These are phyloP conservation scores for Orbilia ellipsospora DNA, from an alignment of 2,329 filamentous ascomycete genomes.

Conservation along the genomic window DNA sequence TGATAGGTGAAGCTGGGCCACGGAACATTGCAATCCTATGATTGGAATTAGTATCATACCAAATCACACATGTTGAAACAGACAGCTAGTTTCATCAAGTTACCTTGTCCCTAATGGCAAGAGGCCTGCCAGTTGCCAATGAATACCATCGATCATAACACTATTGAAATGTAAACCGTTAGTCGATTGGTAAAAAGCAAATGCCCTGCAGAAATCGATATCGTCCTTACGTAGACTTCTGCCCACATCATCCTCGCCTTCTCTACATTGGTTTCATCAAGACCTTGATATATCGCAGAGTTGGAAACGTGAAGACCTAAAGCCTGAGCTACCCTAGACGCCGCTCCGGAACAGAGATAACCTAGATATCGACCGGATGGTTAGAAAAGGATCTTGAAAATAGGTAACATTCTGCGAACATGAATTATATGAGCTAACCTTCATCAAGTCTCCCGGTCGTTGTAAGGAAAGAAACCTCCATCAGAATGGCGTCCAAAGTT, in stretches of 20 bases:
- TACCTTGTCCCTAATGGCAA: constrained; percentile 52
- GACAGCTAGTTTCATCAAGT: neutral
- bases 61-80: neutral
- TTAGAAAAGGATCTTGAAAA: too few relatives aligned
- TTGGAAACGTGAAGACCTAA: constrained; percentile 49
- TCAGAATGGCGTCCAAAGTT: constrained; percentile 44
- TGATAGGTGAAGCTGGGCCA: constrained; percentile 41
- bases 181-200: neutral
- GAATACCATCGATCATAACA: constrained; percentile 55
- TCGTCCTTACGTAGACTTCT: constrained; percentile 43
- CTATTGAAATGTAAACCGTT: neutral
- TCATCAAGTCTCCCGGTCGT: constrained; percentile 50
- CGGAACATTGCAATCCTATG: constrained; percentile 49
- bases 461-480: constrained; percentile 46
- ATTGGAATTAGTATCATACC: neutral
- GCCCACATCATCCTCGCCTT: constrained; percentile 52
- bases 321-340: constrained; percentile 42
- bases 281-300: constrained; percentile 36
- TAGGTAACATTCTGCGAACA: too few relatives aligned
- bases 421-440: constrained; percentile 2
- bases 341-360: constrained; percentile 38
- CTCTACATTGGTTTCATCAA: constrained; percentile 36
- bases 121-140: constrained; percentile 38
- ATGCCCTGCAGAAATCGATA: neutral
- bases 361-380: neutral